These are phyloP conservation scores for Bretschneidera sinensis DNA, from an alignment of 345 rosid genomes.

Conservation along the genomic window DNA sequence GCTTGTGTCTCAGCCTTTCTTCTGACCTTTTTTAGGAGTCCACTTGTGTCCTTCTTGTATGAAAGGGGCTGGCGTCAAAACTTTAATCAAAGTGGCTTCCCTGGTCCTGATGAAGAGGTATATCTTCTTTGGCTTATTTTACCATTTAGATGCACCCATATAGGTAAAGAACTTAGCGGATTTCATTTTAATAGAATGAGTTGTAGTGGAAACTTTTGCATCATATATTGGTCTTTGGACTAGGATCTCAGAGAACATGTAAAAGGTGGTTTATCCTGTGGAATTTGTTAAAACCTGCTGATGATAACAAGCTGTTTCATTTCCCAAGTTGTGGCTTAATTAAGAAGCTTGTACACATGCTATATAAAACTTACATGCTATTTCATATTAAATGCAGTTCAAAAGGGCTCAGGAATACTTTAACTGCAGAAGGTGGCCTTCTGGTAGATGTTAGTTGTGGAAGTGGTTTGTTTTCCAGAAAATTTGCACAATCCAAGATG, in stretches of 20 bases:
- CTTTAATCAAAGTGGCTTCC: slow-evolving; percentile 77
- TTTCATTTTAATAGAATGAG: slow-evolving; percentile 2
- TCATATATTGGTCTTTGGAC: too few species aligned
- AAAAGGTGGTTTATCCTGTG: too few species aligned
- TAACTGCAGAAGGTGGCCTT: slow-evolving; percentile 68
- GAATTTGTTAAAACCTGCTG: too few species aligned
- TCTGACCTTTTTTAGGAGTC: slow-evolving; percentile 63
- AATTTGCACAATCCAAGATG: slow-evolving; percentile 64
- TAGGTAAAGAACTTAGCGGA: neutral
- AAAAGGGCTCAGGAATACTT: slow-evolving; percentile 91
- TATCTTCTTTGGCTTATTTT: slow-evolving; percentile 10
- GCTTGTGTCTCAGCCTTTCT: neutral
- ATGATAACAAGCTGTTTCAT: too few species aligned
- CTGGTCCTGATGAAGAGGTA: slow-evolving; percentile 97
- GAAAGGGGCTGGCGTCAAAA: slow-evolving; percentile 97
- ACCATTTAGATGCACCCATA: neutral
- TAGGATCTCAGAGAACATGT: too few species aligned
- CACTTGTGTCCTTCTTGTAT: slow-evolving; percentile 81
- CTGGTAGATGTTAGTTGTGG: slow-evolving; percentile 95
- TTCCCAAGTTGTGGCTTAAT: neutral
- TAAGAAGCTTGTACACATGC: too few species aligned
- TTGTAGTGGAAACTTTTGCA: neutral
- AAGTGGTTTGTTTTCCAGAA: slow-evolving; percentile 89
- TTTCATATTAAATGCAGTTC: slow-evolving; percentile 52
- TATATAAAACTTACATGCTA: neutral